Evolutionary conservation across 1,139 yeast genomes (phyloP).

Genomic region (Hyphopichia pseudoburtonii): DNA sequence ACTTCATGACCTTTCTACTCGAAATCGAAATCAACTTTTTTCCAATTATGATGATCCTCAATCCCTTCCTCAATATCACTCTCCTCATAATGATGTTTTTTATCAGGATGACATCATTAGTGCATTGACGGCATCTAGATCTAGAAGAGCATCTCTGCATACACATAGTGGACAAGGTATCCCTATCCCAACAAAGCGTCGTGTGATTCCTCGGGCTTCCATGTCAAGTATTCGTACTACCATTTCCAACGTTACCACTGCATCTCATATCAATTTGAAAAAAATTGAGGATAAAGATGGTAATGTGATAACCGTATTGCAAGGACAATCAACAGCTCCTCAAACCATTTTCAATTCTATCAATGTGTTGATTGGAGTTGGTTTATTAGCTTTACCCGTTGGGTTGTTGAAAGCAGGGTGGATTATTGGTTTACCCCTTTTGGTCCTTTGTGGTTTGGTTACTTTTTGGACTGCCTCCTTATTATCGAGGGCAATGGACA

Average conservation of each 20-base stretch:
- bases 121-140: slow-evolving; percentile 28
- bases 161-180: slow-evolving; percentile 16
- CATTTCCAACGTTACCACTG: slow-evolving; percentile 42
- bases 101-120: slow-evolving; percentile 40
- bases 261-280: slow-evolving; percentile 57
- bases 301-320: slow-evolving; percentile 67
- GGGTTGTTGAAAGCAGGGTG: slow-evolving; percentile 50
- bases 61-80: not conserved
- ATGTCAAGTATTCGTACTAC: slow-evolving; percentile 38
- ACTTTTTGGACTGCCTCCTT: slow-evolving; percentile 49
- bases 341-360: slow-evolving; percentile 50
- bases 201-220: slow-evolving; percentile 29
- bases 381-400: slow-evolving; percentile 49
- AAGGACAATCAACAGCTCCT: slow-evolving; percentile 71
- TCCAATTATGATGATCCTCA: slow-evolving; percentile 14
- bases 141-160: slow-evolving; percentile 30
- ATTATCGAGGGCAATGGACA: slow-evolving; percentile 54
- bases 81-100: slow-evolving; percentile 36
- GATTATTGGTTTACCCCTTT: slow-evolving; percentile 40
- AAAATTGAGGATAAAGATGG: slow-evolving; percentile 75
- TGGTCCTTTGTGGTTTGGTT: slow-evolving; percentile 38
- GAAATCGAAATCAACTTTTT: slow-evolving; percentile 32
- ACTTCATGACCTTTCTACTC: slow-evolving; percentile 29
- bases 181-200: slow-evolving; percentile 20
- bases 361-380: slow-evolving; percentile 50